Conservation (phyloP, 1,139 yeast species). For the Taphrina populina region DNA sequence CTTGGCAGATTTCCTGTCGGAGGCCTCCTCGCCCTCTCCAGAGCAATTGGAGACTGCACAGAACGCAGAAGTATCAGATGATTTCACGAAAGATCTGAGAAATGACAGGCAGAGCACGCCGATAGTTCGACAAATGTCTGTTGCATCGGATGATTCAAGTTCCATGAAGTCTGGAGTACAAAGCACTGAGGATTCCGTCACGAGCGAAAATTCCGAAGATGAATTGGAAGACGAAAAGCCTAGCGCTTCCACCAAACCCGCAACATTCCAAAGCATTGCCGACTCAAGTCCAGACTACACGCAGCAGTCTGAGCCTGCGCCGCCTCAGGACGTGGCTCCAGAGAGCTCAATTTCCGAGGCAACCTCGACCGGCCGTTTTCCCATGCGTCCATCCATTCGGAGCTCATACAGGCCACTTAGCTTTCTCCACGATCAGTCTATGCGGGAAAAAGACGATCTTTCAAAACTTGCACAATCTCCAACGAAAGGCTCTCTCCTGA, state of each 20-base stretch:
- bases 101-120: too few relatives aligned
- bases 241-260: neutral
- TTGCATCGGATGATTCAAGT: slow-evolving; percentile 12
- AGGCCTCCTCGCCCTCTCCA: too few relatives aligned
- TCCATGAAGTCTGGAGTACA: slow-evolving; percentile 12
- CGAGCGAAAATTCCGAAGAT: neutral
- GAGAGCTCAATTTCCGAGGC: too few relatives aligned
- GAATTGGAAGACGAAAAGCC: neutral
- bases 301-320: too few relatives aligned
- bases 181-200: neutral
- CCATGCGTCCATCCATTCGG: slow-evolving; percentile 9
- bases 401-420: slow-evolving; percentile 13
- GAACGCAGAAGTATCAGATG: too few relatives aligned
- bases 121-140: too few relatives aligned
- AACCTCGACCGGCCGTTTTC: too few relatives aligned
- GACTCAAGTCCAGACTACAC: slow-evolving; percentile 4
- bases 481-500: neutral
- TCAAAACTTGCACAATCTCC: slow-evolving; percentile 11
- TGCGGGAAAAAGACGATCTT: slow-evolving; percentile 10
- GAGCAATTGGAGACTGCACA: too few relatives aligned
- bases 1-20: too few relatives aligned
- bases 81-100: too few relatives aligned
- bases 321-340: too few relatives aligned
- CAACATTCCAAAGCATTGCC: slow-evolving; percentile 6
- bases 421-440: slow-evolving; percentile 15